Evolutionary conservation across 2,329 filamentous ascomycete genomes (phyloP).

Genomic region (Fusarium hostae): DNA sequence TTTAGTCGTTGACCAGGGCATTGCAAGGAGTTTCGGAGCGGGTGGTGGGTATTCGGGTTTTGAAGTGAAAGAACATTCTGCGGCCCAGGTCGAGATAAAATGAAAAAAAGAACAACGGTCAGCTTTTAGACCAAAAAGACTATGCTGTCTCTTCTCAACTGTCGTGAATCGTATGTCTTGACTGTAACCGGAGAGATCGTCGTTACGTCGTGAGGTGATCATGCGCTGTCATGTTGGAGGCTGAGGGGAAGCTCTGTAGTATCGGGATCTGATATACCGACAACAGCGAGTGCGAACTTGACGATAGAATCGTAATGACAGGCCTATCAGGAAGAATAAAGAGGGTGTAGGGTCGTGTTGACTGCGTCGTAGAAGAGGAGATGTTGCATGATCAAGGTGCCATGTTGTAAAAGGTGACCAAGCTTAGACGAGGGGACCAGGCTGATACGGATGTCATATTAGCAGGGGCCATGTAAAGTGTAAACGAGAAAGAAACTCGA

Average conservation of each 20-base stretch:
- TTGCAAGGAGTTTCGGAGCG: constrained; percentile 54
- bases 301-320: too few species aligned
- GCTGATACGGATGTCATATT: constrained; percentile 26
- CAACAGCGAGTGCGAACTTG: not conserved
- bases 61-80: constrained; percentile 41
- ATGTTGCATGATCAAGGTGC: constrained; percentile 6
- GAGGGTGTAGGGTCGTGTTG: not conserved
- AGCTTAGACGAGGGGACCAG: constrained; percentile 31
- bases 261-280: constrained; percentile 6
- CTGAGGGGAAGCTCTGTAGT: constrained; percentile 34
- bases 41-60: constrained; percentile 40
- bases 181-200: not conserved
- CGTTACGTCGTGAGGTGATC: constrained; percentile 11
- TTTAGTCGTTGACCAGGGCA: constrained; percentile 45
- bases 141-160: not conserved
- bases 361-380: not conserved
- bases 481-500: not conserved
- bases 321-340: not conserved
- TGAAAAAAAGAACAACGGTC: constrained; percentile 38
- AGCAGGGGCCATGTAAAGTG: constrained; percentile 5
- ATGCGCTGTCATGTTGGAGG: constrained; percentile 24
- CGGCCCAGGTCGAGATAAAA: constrained; percentile 41
- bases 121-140: constrained; percentile 24
- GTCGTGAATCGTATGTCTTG: constrained; percentile 2
- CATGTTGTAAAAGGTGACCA: constrained; percentile 20